Base-by-base conservation (phyloP, 176 grass and related monocot species). In the Zoysia pacifica region DNA sequence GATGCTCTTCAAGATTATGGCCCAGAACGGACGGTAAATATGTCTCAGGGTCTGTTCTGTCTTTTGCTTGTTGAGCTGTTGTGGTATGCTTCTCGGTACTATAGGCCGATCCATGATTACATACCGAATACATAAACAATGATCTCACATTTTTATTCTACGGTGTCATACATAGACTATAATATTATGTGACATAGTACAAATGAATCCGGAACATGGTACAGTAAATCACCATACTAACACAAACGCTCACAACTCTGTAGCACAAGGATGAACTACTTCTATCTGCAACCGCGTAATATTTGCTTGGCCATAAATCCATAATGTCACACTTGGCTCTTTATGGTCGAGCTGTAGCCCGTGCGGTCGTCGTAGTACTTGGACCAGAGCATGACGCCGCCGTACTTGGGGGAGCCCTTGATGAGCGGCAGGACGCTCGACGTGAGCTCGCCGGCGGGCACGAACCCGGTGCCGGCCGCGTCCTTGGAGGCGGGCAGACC, bases 311-410 rank as follows among this genome's bases (percentile, higher is more conserved):
- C n/a, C n/a, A n/a, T n/a, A n/a, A n/a, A n/a, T n/a, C n/a, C n/a
- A n/a, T n/a, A n/a, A n/a, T n/a, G n/a, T 94, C 73, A 91, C 9
- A 94, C 92, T 1, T 83, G 38, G 69, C 12, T 80, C 41, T 77
- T 74, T 54, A 94, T 90, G 62, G 65, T 67, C 18, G 55, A 43
- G 56, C 93, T 91, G 49, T 91, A 94, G 5, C 83, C 86, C 2
- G 85, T 79, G 35, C 72, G 72, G 48, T 81, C 80, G 62, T 93
- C 93, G 73, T 86, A 83, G 82, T 80, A 96, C 79, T 89, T 90
- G 70, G 80, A 81, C 93, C 93, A 96, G 28, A 93, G 49, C 93
- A 96, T 90, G 19, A 92, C 84, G 11, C 93, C 90, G 2, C 90
- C 93, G 39, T 96, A 96, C 89, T 85, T 85, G 48, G 81, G 18